Percentiles rank a stretch among this genome's conserved stretches.
phyloP scores from a whole-genome alignment of 78 protist genomes.

The Emiliania huxleyi region DNA sequence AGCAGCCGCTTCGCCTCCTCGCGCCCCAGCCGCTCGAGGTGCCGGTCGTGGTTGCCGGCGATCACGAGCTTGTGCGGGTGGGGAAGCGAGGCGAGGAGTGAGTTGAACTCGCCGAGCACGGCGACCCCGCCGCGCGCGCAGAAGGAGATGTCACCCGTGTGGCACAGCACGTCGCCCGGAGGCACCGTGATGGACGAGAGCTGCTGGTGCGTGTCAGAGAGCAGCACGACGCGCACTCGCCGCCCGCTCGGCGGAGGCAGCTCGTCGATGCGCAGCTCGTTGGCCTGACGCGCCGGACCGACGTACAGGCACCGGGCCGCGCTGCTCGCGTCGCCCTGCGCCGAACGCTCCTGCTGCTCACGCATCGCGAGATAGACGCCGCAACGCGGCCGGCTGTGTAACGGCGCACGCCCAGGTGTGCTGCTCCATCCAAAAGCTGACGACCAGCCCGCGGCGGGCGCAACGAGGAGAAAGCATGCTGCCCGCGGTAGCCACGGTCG shows the following conservation, averaged over 20 bases:
- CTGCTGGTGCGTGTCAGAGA: not conserved
- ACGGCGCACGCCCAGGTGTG: too few relatives aligned
- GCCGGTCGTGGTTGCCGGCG: slow-evolving; percentile 69
- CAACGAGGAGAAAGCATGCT: too few relatives aligned
- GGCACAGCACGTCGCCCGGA: not conserved
- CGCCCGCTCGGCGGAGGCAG: not conserved
- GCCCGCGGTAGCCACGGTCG: too few relatives aligned
- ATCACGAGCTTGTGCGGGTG: slow-evolving; percentile 65
- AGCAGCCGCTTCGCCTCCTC: not conserved
- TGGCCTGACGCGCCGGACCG: too few relatives aligned
- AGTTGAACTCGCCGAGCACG: slow-evolving; percentile 18
- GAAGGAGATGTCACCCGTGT: slow-evolving; percentile 7
- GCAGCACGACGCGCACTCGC: not conserved
- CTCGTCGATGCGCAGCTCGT: not conserved
- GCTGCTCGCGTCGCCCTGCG: too few relatives aligned
- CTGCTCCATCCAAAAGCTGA: too few relatives aligned
- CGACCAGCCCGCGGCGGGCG: too few relatives aligned
- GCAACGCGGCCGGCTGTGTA: too few relatives aligned
- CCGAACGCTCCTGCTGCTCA: too few relatives aligned
- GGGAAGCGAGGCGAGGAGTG: slow-evolving; percentile 49
- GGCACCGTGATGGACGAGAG: not conserved
- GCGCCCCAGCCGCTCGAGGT: not conserved
- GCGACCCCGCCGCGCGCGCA: not conserved
- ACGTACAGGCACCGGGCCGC: too few relatives aligned
- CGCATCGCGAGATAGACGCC: too few relatives aligned